Evolutionary conservation across 2,329 filamentous ascomycete species (phyloP), one percentile per base, ranked within the genome.

Genomic region (Aspergillus felis): DNA sequence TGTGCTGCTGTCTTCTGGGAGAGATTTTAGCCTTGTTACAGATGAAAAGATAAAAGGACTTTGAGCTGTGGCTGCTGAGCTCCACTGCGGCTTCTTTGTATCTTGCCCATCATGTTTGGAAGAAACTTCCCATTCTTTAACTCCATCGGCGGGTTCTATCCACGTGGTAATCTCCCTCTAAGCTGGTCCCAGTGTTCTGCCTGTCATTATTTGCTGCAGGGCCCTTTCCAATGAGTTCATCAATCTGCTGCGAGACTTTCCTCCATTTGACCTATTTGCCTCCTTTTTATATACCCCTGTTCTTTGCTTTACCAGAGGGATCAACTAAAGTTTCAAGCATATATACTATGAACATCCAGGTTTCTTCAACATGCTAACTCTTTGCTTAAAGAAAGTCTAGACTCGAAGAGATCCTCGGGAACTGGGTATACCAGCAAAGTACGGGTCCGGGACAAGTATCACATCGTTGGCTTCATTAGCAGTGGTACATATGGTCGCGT

Each of bases 401-500:
- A 76, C 50, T 59, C 67, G 22, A 72, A 74, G 57, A 77, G 71
- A 59, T 75, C 80, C 64, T 72, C 80, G 53, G 73, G 77, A 27
- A 76, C 76, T 61, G 77, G 74, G 35, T 87, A 87, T 67, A 81
- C 80, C 51, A 84, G 79, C 72, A 96, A 96, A 76, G 90, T 94
- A 62, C 88, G 91, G 61, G 91, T 97, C 57, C 88, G 89, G 59
- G 93, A 97, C 75, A 89, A 90, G 65, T 99, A 97, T 78, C 92
- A 94, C 67, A 94, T 99, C 67, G 88, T 99, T 56, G 94, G 94
- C 47, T 99, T 99, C 81, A 99, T 99, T 68, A 96, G 91, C 72
- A 96, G 91, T 66, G 94, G 94, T 50, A 99, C 94, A 17, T 99
- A 99, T 84, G 94, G 94, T 38, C 88, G 94, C 32, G 94, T 99